These are phyloP conservation scores for Larix kaempferi DNA, from an alignment of 75 land plant genomes.

Conservation along the genomic window DNA sequence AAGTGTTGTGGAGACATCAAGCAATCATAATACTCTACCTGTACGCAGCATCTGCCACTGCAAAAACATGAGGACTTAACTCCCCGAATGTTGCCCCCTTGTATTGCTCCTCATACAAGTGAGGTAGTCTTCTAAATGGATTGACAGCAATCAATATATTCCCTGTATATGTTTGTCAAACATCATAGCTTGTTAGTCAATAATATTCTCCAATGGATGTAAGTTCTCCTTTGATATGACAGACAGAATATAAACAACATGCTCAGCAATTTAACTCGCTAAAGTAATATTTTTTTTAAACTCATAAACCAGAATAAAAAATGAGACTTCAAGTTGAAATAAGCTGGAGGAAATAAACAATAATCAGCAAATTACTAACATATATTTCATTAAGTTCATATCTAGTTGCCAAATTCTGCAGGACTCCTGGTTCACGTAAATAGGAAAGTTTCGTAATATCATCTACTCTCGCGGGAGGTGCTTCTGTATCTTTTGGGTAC, in stretches of 20 bases:
- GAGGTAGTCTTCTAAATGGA: conserved; percentile 80
- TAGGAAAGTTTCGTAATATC: conserved; percentile 89
- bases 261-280: neutral
- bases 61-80: conserved; percentile 94
- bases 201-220: neutral
- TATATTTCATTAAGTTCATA: conserved; percentile 74
- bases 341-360: neutral
- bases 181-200: neutral
- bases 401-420: conserved; percentile 68
- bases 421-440: conserved; percentile 75
- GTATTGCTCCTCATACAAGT: conserved; percentile 86
- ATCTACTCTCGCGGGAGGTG: conserved; percentile 63
- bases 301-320: neutral
- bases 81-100: conserved; percentile 87
- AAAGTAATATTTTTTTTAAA: neutral
- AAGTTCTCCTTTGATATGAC: neutral
- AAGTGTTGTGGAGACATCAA: neutral
- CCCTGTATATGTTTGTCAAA: conserved; percentile 86
- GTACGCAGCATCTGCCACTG: conserved; percentile 88
- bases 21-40: conserved; percentile 37
- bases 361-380: conserved; percentile 34
- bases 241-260: neutral
- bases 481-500: conserved; percentile 66
- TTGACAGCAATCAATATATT: conserved; percentile 90
- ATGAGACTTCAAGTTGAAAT: neutral